phyloP scores from a whole-genome alignment of 768 basidiomycete genomes.

The Amanita phalloides region DNA sequence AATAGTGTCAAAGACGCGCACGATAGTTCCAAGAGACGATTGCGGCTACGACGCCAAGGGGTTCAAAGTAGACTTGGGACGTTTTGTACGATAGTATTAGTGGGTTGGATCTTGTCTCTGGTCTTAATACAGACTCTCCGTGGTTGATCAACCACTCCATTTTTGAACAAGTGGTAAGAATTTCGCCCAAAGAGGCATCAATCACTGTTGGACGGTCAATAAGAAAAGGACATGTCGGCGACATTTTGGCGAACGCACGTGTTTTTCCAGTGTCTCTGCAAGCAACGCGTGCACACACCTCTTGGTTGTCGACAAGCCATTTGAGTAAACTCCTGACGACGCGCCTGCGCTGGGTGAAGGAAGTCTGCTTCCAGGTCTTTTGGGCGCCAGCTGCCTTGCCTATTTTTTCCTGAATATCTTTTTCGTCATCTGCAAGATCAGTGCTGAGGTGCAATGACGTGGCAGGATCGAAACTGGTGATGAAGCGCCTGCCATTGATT shows the following conservation, averaged over 20 bases:
- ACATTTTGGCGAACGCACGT: slow-evolving; percentile 32
- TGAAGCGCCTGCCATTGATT: slow-evolving; percentile 46
- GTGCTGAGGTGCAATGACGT: slow-evolving; percentile 78
- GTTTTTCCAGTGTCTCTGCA: slow-evolving; percentile 96
- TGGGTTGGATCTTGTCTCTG: slow-evolving; percentile 60
- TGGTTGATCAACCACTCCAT: slow-evolving; percentile 85
- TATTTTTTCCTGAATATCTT: slow-evolving; percentile 71
- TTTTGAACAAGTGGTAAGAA: slow-evolving; percentile 90
- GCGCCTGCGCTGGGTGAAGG: slow-evolving; percentile 69
- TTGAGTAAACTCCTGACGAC: slow-evolving; percentile 82
- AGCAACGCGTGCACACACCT: slow-evolving; percentile 74
- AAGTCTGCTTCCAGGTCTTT: slow-evolving; percentile 60
- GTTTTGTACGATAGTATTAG: slow-evolving; percentile 68
- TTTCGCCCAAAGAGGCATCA: slow-evolving; percentile 91
- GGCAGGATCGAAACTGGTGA: slow-evolving; percentile 90
- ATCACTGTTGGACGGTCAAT: slow-evolving; percentile 46
- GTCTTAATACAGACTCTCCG: slow-evolving; percentile 67
- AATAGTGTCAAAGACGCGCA: slow-evolving; percentile 18
- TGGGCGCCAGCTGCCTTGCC: slow-evolving; percentile 54
- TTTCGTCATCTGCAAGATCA: slow-evolving; percentile 59
- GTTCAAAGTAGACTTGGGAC: slow-evolving; percentile 76
- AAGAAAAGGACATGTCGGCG: not conserved
- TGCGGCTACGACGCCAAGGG: slow-evolving; percentile 84
- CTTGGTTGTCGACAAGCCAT: slow-evolving; percentile 91
- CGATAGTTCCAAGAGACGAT: slow-evolving; percentile 96